Evolutionary conservation across 305 asterid genomes (phyloP).

Genomic region (Solanum hybrid): DNA sequence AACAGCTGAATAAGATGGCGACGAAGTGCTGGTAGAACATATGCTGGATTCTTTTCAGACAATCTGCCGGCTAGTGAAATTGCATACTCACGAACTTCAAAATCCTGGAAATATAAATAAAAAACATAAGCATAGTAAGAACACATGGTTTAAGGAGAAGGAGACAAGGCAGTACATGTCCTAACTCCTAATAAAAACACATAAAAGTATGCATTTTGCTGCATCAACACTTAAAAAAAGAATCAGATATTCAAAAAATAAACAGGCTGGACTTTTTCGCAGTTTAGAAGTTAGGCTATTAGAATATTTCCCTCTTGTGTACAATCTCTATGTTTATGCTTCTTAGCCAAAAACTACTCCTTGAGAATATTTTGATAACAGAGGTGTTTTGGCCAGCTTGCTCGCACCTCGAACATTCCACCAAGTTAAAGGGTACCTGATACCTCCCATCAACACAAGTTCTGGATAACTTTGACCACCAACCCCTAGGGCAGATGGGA

Average conservation of each 20-base stretch:
- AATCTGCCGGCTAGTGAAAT: slow-evolving; percentile 93
- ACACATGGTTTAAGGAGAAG: neutral
- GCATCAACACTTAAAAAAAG: neutral
- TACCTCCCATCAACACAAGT: neutral
- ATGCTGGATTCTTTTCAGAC: slow-evolving; percentile 97
- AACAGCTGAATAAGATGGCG: slow-evolving; percentile 93
- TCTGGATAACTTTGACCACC: neutral
- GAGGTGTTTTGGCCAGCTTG: neutral
- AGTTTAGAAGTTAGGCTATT: neutral
- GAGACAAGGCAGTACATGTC: neutral
- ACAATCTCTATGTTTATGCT: neutral
- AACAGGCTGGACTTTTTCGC: neutral
- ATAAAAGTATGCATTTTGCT: neutral
- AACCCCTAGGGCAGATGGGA: neutral
- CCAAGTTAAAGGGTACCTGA: neutral
- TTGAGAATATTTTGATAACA: neutral
- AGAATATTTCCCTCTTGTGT: neutral
- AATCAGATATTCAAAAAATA: neutral
- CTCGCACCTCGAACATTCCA: neutral
- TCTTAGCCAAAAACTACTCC: neutral
- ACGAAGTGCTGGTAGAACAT: slow-evolving; percentile 98
- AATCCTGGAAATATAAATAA: slow-evolving; percentile 39
- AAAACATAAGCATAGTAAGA: neutral
- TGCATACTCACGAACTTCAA: slow-evolving; percentile 81
- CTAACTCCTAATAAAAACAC: neutral